These are phyloP conservation scores for Exophiala xenobiotica DNA, from an alignment of 2,329 filamentous ascomycete species.

Conservation along the genomic window DNA sequence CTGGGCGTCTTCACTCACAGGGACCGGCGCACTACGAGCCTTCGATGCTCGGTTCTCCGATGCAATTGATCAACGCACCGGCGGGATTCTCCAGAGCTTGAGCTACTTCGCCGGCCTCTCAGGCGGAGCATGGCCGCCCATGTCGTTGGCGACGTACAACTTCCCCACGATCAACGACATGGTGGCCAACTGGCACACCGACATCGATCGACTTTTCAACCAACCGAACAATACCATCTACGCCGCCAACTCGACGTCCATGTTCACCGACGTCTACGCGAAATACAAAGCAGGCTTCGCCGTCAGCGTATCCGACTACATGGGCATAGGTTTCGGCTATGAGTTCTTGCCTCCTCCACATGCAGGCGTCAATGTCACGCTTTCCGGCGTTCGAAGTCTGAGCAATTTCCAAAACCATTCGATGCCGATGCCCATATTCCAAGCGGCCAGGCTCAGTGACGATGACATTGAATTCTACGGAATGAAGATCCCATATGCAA, in stretches of 20 bases:
- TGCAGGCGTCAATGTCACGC: slow-evolving; percentile 38
- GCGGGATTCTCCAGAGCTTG: slow-evolving; percentile 17
- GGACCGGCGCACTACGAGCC: slow-evolving; percentile 9
- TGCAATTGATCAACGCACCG: slow-evolving; percentile 11
- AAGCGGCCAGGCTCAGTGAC: slow-evolving; percentile 34
- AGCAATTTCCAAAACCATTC: slow-evolving; percentile 43
- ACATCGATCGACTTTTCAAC: slow-evolving; percentile 33
- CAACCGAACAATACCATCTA: slow-evolving; percentile 36
- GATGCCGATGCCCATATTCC: slow-evolving; percentile 49
- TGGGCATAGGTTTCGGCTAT: slow-evolving; percentile 42
- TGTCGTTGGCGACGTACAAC: slow-evolving; percentile 66
- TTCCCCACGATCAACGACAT: slow-evolving; percentile 65
- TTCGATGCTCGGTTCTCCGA: slow-evolving; percentile 13
- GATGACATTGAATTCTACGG: slow-evolving; percentile 8
- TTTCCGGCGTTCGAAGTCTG: slow-evolving; percentile 36
- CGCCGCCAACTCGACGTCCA: slow-evolving; percentile 33
- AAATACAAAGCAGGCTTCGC: slow-evolving; percentile 42
- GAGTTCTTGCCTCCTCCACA: slow-evolving; percentile 39
- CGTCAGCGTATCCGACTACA: slow-evolving; percentile 42
- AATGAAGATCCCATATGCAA: slow-evolving; percentile 9
- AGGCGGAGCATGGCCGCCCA: slow-evolving; percentile 12
- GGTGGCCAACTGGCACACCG: slow-evolving; percentile 28
- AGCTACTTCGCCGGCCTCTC: slow-evolving; percentile 14
- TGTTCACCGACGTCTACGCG: slow-evolving; percentile 36
- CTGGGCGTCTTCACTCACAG: slow-evolving; percentile 9